Percentiles rank a stretch among this genome's conserved stretches.
These are phyloP conservation scores for Didymella pinodella DNA, from an alignment of 2,329 filamentous ascomycete species.

Conservation along the genomic window DNA sequence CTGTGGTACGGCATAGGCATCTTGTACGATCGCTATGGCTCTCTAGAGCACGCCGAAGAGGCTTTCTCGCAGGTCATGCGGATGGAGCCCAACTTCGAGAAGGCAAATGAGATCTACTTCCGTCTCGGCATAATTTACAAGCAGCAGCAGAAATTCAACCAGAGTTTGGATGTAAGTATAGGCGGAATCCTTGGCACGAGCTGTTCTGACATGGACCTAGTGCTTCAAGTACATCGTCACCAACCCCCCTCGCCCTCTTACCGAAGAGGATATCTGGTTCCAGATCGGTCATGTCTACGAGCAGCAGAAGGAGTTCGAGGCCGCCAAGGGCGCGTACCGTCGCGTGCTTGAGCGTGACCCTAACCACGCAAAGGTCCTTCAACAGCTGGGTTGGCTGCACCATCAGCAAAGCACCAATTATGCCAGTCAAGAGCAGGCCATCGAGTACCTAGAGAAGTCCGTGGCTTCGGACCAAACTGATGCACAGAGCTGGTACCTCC, in stretches of 20 bases:
- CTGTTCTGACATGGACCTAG: constrained; percentile 57
- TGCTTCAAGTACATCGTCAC: constrained; percentile 98
- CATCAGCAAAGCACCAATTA: constrained; percentile 95
- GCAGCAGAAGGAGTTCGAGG: constrained; percentile 98
- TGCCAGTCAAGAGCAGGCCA: constrained; percentile 91
- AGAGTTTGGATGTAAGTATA: constrained; percentile 81
- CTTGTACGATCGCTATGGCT: constrained; percentile 94
- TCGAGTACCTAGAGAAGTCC: constrained; percentile 96
- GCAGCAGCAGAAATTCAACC: constrained; percentile 90
- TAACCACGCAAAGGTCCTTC: constrained; percentile 95
- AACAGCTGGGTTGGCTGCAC: constrained; percentile 97
- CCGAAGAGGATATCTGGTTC: constrained; percentile 99
- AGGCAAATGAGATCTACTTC: constrained; percentile 99
- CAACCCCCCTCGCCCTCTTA: constrained; percentile 88
- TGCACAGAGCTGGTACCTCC: constrained; percentile 97
- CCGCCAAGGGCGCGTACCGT: constrained; percentile 89
- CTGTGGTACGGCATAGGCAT: constrained; percentile 99
- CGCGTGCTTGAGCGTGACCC: constrained; percentile 94
- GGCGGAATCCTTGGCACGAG: not conserved
- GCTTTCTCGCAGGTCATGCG: constrained; percentile 99
- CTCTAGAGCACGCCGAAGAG: constrained; percentile 95
- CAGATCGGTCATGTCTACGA: constrained; percentile 99
- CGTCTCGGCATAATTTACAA: constrained; percentile 99
- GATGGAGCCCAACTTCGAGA: constrained; percentile 97
- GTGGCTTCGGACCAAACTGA: constrained; percentile 92